These are phyloP conservation scores for Delitschia confertaspora DNA, from an alignment of 495 filamentous ascomycete species.

Conservation along the genomic window DNA sequence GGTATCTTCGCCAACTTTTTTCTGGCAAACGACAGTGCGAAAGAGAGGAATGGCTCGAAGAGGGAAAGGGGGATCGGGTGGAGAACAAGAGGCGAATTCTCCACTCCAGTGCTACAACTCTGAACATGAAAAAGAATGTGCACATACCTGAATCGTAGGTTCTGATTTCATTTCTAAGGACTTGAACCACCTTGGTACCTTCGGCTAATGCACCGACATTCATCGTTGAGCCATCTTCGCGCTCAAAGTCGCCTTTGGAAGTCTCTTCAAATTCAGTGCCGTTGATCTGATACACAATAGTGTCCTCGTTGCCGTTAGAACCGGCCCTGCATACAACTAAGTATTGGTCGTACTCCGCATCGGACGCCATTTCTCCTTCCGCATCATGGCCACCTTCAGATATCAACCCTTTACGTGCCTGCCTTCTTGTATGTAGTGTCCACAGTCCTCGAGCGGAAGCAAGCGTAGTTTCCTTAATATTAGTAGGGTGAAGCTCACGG, in stretches of 20 bases:
- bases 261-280: conserved; percentile 56
- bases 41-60: no score
- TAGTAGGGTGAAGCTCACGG: conserved; percentile 58
- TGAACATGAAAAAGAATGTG: no score
- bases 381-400: conserved; percentile 41
- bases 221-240: conserved; percentile 71
- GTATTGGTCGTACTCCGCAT: conserved; percentile 55
- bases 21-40: no score
- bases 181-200: conserved; percentile 70
- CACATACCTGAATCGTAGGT: conserved; percentile 77
- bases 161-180: conserved; percentile 72
- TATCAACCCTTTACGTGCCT: conserved; percentile 46
- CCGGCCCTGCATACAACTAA: conserved; percentile 59
- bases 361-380: conserved; percentile 30
- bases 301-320: conserved; percentile 46
- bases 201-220: conserved; percentile 69
- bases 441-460: conserved; percentile 54
- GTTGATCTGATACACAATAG: conserved; percentile 51
- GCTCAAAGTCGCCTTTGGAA: conserved; percentile 74
- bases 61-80: no score
- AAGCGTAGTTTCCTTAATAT: conserved; percentile 54
- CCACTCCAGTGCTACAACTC: no score
- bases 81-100: no score
- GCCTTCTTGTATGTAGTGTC: conserved; percentile 53
- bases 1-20: no score